Evolutionary conservation across 805 yeast genomes (phyloP), one percentile per base, ranked within the genome.

Genomic region (Kazachstania psychrophila): DNA sequence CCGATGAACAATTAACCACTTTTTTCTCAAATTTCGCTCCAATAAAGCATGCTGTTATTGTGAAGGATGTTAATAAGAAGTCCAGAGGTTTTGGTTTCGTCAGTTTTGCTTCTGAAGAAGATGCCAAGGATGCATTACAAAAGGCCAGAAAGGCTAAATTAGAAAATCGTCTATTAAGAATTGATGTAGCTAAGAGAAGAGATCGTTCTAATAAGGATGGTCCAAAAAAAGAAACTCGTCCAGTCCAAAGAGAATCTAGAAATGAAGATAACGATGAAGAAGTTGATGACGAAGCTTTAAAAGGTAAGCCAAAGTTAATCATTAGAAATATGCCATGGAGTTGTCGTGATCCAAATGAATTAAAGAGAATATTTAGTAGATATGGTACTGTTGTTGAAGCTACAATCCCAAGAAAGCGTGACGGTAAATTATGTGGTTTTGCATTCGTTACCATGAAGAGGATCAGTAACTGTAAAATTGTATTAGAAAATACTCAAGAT

Each of bases 11-110:
- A 49, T 68, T 92, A 28, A 71, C 89, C 1, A 84, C 82, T 47
- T 87, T 71, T 60, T 92, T 92, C 55, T 81, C 97, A 2, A 86
- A 86, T 45, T 80, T 87, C 63, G 89, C 85, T 4, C 98, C 98
- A 6, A 94, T 89, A 10, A 87, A 80, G 61, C 98, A 92, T 61
- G 95, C 96, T 2, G 88, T 87, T 31, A 73, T 92, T 28, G 97
- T 92, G 13, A 80, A 69, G 27, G 96, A 88, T 54, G 66, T 67
- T 9, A 75, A 79, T 24, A 74, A 82, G 37, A 70, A 79, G 31
- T 85, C 96, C 3, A 73, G 88, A 57, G 97, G 98, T 2, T 92
- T 88, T 61, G 98, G 98, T 3, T 92, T 92, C 60, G 98, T 87
- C 12, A 79, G 94, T 25, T 92, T 92, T 59, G 75, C 83, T 2